Conservation (phyloP, 495 filamentous ascomycete species). For the Penicillium psychrofluorescens region DNA sequence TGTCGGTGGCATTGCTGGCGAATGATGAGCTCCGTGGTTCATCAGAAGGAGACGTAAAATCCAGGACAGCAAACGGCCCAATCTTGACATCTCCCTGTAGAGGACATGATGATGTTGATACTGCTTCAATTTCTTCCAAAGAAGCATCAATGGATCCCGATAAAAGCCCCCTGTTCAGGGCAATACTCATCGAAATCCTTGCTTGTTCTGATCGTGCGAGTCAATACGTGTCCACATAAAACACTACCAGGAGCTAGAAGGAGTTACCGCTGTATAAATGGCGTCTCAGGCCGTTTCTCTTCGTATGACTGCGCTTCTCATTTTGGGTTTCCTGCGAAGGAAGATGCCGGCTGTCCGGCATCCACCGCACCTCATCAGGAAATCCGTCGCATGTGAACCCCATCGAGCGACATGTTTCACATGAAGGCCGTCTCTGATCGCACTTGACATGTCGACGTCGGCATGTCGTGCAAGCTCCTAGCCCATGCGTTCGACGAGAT, state of each 20-base stretch:
- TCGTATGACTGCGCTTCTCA: background rate
- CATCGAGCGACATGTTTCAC: conserved; percentile 12
- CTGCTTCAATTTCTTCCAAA: conserved; percentile 15
- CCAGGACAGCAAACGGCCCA: conserved; percentile 16
- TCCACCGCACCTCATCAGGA: conserved; percentile 15
- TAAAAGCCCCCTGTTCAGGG: conserved; percentile 10
- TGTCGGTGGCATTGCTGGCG: background rate
- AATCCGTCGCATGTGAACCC: conserved; percentile 18
- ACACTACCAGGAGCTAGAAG: no score
- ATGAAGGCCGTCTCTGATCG: conserved; percentile 26
- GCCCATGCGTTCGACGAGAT: background rate
- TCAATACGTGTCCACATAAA: background rate
- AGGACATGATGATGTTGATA: conserved; percentile 5
- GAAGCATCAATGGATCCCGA: conserved; percentile 18
- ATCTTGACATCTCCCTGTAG: conserved; percentile 7
- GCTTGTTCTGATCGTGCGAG: conserved; percentile 9
- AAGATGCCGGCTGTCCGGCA: background rate
- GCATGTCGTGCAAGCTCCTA: conserved; percentile 7
- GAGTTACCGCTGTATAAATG: conserved; percentile 16
- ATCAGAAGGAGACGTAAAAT: background rate
- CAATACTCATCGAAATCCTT: conserved; percentile 15
- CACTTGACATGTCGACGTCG: conserved; percentile 26
- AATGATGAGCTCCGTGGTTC: no score
- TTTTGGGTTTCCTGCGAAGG: background rate
- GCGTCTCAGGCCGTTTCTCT: conserved; percentile 2